These are phyloP conservation scores for Podospora fimiseda DNA, from an alignment of 495 filamentous ascomycete species.

Conservation along the genomic window DNA sequence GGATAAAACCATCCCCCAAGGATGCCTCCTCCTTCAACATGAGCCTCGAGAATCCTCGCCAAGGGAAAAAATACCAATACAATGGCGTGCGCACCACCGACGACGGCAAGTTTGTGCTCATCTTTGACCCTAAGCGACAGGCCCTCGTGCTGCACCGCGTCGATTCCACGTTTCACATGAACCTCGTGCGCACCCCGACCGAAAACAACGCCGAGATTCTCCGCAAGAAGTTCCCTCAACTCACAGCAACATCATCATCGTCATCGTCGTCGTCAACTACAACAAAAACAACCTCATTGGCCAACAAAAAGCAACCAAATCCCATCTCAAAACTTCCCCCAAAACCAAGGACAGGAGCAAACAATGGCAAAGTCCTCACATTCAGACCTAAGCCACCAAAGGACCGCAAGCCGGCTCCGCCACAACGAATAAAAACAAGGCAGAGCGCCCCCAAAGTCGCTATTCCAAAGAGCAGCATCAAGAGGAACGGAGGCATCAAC, in stretches of 20 bases:
- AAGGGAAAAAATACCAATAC: constrained; percentile 45
- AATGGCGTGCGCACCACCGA: constrained; percentile 41
- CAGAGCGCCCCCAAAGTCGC: constrained; percentile 19
- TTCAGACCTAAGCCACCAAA: not conserved
- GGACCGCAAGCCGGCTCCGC: constrained; percentile 1
- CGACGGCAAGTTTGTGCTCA: constrained; percentile 48
- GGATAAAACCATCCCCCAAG: constrained; percentile 40
- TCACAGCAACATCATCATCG: constrained; percentile 13
- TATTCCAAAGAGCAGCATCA: constrained; percentile 21
- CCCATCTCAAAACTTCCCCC: too few species aligned
- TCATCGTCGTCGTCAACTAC: not conserved
- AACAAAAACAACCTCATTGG: not conserved
- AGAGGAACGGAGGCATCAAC: constrained; percentile 20
- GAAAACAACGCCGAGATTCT: constrained; percentile 35
- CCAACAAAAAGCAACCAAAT: constrained; percentile 15
- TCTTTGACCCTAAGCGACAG: constrained; percentile 48
- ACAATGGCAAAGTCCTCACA: not conserved
- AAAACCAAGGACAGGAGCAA: too few species aligned
- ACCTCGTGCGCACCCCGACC: constrained; percentile 40
- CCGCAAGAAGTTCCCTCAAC: constrained; percentile 37
- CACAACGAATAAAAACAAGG: constrained; percentile 5
- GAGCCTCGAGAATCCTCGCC: constrained; percentile 39
- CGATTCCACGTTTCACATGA: constrained; percentile 56
- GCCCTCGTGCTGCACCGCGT: constrained; percentile 51
- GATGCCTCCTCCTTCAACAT: constrained; percentile 40